Evolutionary conservation across 192 early-diverging fungal genomes (phyloP).

Genomic region (Gamsiella multidivaricata): DNA sequence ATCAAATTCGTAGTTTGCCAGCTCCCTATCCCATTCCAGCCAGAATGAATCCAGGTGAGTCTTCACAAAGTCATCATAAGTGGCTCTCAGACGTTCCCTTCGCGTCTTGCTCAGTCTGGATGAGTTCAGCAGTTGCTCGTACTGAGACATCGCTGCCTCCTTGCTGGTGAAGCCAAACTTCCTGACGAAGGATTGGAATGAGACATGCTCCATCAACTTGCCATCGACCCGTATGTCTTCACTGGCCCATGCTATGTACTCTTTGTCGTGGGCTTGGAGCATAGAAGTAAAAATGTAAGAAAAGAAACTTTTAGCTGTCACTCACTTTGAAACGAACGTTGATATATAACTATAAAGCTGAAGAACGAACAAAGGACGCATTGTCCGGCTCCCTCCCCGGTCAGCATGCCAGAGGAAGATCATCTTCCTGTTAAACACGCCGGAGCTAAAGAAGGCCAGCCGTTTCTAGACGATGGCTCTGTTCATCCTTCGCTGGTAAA

Average conservation of each 20-base stretch:
- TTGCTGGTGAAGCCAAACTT: conserved; percentile 2
- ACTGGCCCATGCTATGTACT: neutral
- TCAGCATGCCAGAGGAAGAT: conserved; percentile 11
- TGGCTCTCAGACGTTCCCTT: neutral
- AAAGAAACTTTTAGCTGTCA: neutral
- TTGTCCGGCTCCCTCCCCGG: conserved; percentile 10
- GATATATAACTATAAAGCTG: neutral
- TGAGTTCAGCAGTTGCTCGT: neutral
- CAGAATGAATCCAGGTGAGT: conserved; percentile 16
- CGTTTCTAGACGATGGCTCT: conserved; percentile 5
- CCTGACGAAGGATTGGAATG: conserved; percentile 5
- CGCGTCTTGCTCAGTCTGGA: conserved; percentile 3
- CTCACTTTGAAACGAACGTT: neutral
- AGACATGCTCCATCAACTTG: conserved; percentile 3
- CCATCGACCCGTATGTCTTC: conserved; percentile 2
- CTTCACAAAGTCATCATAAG: conserved; percentile 8
- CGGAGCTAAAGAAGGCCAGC: conserved; percentile 11
- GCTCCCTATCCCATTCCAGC: conserved; percentile 16
- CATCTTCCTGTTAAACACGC: conserved; percentile 8
- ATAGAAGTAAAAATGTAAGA: neutral
- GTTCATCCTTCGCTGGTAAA: conserved; percentile 1
- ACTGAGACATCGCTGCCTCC: neutral
- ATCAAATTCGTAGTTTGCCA: conserved; percentile 18
- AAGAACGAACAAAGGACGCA: neutral
- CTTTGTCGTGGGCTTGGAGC: neutral